These are phyloP conservation scores for Hypoxylon rubiginosum DNA, from an alignment of 2,329 filamentous ascomycete species.

Conservation along the genomic window DNA sequence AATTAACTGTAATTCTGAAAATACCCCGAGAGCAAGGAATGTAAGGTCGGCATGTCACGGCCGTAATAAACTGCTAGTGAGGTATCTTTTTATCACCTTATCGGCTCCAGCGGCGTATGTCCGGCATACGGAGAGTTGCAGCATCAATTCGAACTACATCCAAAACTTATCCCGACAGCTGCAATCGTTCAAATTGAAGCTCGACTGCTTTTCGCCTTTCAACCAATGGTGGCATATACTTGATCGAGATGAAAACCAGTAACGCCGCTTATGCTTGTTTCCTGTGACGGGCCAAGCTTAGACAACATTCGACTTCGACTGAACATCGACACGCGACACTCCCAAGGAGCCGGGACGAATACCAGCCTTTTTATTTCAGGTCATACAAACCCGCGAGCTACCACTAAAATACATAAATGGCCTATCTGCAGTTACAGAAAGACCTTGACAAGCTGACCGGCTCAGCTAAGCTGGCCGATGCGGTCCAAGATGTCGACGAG, in stretches of 20 bases:
- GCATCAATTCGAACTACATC: not conserved
- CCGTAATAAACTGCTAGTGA: not conserved
- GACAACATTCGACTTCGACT: not conserved
- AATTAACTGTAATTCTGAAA: not conserved
- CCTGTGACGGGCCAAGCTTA: not conserved
- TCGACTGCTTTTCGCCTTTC: not conserved
- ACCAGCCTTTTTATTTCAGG: not conserved
- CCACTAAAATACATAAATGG: constrained; percentile 56
- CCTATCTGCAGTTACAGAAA: constrained; percentile 72
- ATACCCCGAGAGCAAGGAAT: too few species aligned
- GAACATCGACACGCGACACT: not conserved
- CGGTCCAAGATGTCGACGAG: constrained; percentile 83
- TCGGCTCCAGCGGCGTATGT: not conserved
- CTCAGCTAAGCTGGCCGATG: constrained; percentile 76
- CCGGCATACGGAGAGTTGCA: not conserved
- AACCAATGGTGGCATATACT: not conserved
- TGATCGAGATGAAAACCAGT: not conserved
- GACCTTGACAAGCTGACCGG: constrained; percentile 81
- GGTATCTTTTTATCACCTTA: constrained; percentile 1
- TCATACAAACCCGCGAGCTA: not conserved
- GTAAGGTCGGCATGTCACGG: too few species aligned
- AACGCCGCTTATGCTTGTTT: not conserved
- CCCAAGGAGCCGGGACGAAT: not conserved
- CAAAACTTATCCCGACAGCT: not conserved
- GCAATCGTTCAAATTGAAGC: not conserved